Base-by-base conservation (phyloP, 1,284 basidiomycete genomes). In the Amanita bisporigera region DNA sequence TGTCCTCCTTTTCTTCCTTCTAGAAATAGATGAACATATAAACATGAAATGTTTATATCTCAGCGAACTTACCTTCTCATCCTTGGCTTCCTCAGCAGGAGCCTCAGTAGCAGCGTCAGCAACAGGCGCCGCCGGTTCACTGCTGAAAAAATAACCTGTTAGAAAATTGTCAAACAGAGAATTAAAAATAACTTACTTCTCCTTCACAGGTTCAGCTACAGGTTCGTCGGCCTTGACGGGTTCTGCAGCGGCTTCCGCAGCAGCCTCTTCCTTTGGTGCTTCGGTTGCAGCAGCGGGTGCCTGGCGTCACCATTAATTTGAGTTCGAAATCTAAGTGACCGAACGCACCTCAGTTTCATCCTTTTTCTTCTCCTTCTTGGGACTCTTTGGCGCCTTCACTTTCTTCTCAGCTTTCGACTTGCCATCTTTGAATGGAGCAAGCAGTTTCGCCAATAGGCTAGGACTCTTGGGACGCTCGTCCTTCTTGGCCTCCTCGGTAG, bases 391-490 rank as follows among this genome's bases (percentile, higher is more conserved):
- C 33, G 83, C 85, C 83, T 89, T 87, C 29, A 74, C 78, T 79
- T 90, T 90, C 83, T 91, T 90, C 81, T 92, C 90, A 75, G 83
- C 83, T 82, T 88, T 89, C 71, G 78, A 81, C 81, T 88, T 91
- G 69, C 84, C 86, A 75, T 83, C 86, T 83, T 88, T 89, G 87
- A 94, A 90, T 29, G 91, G 87, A 50, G 87, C 87, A 63, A 94
- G 86, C 69, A 94, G 83, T 81, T 90, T 94, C 70, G 86, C 75
- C 63, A 94, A 82, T 68, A 93, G 71, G 63, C 85, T 79, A n/a
- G 92, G 92, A 82, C 90, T 92, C 87, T 90, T 92, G 73, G 91
- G 90, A 70, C 85, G 83, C 21, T 91, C 89, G 71, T 91, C 90
- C 82, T 90, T 90, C 86, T 90, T 89, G 14, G 80, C 26, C 41